Base-by-base conservation (phyloP, 2,329 filamentous ascomycete species). In the Peltaster fructicola region DNA sequence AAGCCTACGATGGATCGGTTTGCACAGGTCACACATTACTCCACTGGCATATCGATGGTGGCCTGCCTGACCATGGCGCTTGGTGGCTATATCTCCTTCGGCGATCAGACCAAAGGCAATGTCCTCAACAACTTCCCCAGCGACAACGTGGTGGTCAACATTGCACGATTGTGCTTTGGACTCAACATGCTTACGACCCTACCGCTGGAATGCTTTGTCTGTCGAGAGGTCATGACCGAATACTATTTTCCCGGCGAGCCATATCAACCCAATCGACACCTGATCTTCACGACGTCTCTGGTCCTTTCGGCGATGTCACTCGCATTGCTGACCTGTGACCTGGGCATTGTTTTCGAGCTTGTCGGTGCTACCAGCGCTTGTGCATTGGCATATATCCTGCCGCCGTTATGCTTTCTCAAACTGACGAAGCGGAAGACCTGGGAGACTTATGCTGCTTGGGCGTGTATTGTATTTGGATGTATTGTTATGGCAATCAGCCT, bases 121-220 rank as follows among this genome's bases (percentile, higher is more conserved):
- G 81, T 98, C 25, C 71, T 98, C 41, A 98, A 98, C 61, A 98
- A 98, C 56, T 95, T 98, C 46, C 78, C 84, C 2, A 62, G 72
- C 11, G 72, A 90, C 53, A 95, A 92, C 52, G 63, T 74, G 39
- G 75, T 95, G 69, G 82, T 95, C 46, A 95, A 93, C 52, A 65
- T 98, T 30, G 88, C 88, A 12, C 75, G 88, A 26, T 65, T 98
- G 58, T 93, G 81, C 54, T 95, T 98, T 47, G 88, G 88, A 2
- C 66, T 98, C 37, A 98, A 98, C 61, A 98, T 98, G 88, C 70
- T 98, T 42, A 93, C 88, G 8, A 95, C 88, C 2, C 61, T 98
- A 17, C 88, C 88, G 0, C 73, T 98, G 31, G 88, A 98, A 59
- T 84, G 82, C 9, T 98, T 98, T 50, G 88, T 98, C 27, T 98